Evolutionary conservation across 164 flowering plant species (phyloP).

Genomic region (Magnolia kwangsiensis): DNA sequence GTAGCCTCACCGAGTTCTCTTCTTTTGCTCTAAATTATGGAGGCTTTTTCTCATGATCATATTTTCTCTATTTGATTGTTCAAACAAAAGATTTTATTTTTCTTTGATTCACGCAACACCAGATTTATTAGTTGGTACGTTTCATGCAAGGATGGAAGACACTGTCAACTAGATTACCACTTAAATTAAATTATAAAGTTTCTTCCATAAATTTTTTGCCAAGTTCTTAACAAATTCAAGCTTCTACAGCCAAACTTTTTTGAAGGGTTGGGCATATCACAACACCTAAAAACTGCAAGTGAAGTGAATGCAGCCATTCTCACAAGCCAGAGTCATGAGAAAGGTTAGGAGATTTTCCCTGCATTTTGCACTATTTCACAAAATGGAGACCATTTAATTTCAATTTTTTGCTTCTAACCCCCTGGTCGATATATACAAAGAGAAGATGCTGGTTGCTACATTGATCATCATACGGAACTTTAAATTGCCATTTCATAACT

Average conservation of each 20-base stretch:
- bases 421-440: too few relatives aligned
- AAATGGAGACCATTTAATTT: not conserved
- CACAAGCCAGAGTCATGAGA: constrained; percentile 96
- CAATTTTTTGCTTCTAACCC: not conserved
- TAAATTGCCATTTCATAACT: too few relatives aligned
- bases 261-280: constrained; percentile 89
- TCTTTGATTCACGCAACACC: not conserved
- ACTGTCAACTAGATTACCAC: not conserved
- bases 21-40: too few relatives aligned
- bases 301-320: constrained; percentile 98
- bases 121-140: too few relatives aligned
- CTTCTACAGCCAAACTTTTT: constrained; percentile 71
- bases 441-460: too few relatives aligned
- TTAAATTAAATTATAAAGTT: not conserved
- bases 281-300: constrained; percentile 88
- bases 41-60: too few relatives aligned
- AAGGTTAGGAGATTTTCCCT: constrained; percentile 42
- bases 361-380: not conserved
- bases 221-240: not conserved
- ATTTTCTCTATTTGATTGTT: too few relatives aligned
- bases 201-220: not conserved
- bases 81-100: too few relatives aligned
- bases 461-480: too few relatives aligned
- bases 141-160: too few relatives aligned
- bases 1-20: too few relatives aligned